phyloP scores from a whole-genome alignment of 1,284 basidiomycete species.

The Heterobasidion occidentale region DNA sequence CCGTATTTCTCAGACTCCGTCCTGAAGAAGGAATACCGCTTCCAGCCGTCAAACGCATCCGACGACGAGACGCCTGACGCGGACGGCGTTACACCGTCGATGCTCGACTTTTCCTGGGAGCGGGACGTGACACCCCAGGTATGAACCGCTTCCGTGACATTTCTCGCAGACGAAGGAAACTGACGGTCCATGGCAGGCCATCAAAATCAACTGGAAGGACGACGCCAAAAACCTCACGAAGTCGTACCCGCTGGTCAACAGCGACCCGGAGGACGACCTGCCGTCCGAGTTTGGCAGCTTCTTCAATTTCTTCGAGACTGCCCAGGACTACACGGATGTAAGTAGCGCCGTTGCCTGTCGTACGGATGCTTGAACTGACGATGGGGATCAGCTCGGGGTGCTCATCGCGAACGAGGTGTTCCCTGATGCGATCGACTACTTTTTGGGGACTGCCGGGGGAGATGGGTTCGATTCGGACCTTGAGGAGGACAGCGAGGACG shows the following conservation, averaged over 20 bases:
- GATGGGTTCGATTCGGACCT: conserved; percentile 58
- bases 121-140: conserved; percentile 62
- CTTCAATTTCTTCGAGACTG: conserved; percentile 80
- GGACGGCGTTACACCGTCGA: conserved; percentile 64
- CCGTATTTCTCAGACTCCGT: conserved; percentile 70
- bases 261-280: conserved; percentile 50
- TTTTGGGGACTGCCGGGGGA: conserved; percentile 54
- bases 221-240: conserved; percentile 69
- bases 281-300: conserved; percentile 71
- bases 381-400: conserved; percentile 39
- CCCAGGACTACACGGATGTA: conserved; percentile 59
- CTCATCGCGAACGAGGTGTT: conserved; percentile 70
- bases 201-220: conserved; percentile 78
- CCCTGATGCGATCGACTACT: conserved; percentile 70
- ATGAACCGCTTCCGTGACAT: conserved; percentile 16
- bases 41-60: conserved; percentile 44
- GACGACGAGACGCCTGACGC: conserved; percentile 53
- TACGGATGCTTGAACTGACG: conserved; percentile 25
- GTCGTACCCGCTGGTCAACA: conserved; percentile 59
- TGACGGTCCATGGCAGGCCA: conserved; percentile 32
- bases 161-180: conserved; percentile 1
- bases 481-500: conserved; percentile 55
- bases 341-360: conserved; percentile 17
- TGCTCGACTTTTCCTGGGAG: conserved; percentile 74
- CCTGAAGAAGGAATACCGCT: conserved; percentile 75